These are phyloP conservation scores for Alternaria gaisen DNA, from an alignment of 2,329 filamentous ascomycete genomes.

Conservation along the genomic window DNA sequence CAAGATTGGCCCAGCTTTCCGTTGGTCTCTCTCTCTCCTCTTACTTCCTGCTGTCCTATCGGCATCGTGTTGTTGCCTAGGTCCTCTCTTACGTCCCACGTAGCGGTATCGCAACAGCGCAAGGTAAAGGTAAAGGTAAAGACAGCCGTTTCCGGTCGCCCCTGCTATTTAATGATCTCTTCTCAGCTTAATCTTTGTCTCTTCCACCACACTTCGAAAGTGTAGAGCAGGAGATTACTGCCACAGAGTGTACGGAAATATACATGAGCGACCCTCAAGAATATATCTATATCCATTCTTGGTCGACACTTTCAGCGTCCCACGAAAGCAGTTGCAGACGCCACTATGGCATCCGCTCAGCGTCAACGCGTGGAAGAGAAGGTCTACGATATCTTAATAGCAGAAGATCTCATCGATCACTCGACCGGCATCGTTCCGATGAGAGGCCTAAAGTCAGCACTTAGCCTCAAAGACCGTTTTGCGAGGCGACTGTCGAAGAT, in stretches of 20 bases:
- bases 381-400: neutral
- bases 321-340: no score
- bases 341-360: neutral
- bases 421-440: neutral
- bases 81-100: neutral
- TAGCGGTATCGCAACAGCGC: neutral
- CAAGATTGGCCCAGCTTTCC: rapidly evolving
- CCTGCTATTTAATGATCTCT: neutral
- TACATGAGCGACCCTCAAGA: neutral
- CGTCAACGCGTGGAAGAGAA: neutral
- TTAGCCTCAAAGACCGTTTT: neutral
- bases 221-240: neutral
- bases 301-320: no score
- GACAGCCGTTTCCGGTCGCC: neutral
- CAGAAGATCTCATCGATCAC: constrained; percentile 12
- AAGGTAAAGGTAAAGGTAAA: neutral
- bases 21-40: neutral
- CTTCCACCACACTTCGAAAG: neutral
- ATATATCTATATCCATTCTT: neutral
- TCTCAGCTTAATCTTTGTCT: neutral
- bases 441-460: neutral
- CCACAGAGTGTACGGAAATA: rapidly evolving
- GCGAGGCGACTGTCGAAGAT: neutral
- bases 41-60: neutral
- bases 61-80: neutral